Evolutionary conservation across 2,329 filamentous ascomycete genomes (phyloP).

Genomic region (Botrytis paeoniae): DNA sequence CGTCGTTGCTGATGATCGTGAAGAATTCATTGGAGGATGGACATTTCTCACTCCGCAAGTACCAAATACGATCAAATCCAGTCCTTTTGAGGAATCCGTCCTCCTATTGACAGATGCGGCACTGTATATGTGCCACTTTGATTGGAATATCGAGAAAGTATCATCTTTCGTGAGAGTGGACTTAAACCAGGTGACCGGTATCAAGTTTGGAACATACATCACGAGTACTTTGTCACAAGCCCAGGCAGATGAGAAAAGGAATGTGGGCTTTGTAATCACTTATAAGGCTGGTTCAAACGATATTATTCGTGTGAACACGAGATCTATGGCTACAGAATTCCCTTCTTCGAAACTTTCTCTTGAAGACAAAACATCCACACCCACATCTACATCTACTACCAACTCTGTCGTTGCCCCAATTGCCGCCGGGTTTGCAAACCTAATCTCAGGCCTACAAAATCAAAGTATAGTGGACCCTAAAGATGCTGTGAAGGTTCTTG

Average conservation of each 20-base stretch:
- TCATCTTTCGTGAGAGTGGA: constrained; percentile 85
- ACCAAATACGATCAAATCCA: constrained; percentile 65
- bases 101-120: constrained; percentile 81
- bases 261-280: constrained; percentile 78
- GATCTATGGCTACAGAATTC: constrained; percentile 62
- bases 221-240: constrained; percentile 78
- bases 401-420: constrained; percentile 24
- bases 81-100: constrained; percentile 83
- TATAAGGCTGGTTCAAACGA: constrained; percentile 72
- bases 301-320: constrained; percentile 77
- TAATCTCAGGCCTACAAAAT: constrained; percentile 13
- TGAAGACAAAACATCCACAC: constrained; percentile 24
- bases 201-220: constrained; percentile 84
- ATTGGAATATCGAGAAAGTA: constrained; percentile 95
- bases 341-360: constrained; percentile 32
- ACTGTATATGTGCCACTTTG: constrained; percentile 85
- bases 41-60: constrained; percentile 74
- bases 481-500: constrained; percentile 42
- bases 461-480: constrained; percentile 11
- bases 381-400: constrained; percentile 16
- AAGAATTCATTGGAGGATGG: constrained; percentile 88
- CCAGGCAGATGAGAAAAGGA: constrained; percentile 74
- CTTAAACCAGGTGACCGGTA: constrained; percentile 66
- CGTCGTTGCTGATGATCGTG: constrained; percentile 76
- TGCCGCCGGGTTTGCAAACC: constrained; percentile 16